Conservation (phyloP, 257 asterid genomes). For the Solanum rostratum region DNA sequence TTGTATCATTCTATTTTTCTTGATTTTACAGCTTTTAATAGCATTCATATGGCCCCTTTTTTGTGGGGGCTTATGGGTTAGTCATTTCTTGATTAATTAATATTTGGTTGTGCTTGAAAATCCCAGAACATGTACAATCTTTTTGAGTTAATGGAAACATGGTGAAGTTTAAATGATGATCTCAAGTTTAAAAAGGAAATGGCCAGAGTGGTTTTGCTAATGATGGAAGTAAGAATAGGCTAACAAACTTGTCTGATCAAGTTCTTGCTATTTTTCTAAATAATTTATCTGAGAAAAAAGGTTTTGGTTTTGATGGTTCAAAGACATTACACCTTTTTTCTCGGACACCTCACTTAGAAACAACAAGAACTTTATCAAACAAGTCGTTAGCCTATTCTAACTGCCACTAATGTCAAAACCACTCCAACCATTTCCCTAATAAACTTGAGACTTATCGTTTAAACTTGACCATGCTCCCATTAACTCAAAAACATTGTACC, state of each 20-base stretch:
- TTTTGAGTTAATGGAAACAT: constrained; percentile 34
- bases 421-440: constrained; percentile 1
- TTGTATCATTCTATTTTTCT: neutral
- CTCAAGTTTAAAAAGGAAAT: neutral
- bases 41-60: neutral
- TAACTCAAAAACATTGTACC: constrained; percentile 1
- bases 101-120: neutral
- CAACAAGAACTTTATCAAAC: constrained; percentile 43
- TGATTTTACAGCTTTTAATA: neutral
- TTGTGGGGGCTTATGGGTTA: neutral
- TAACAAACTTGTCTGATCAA: constrained; percentile 46
- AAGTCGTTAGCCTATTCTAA: constrained; percentile 37
- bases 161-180: constrained; percentile 18
- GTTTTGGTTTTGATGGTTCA: neutral
- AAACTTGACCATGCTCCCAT: constrained; percentile 36
- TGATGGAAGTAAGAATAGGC: constrained; percentile 37
- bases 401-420: constrained; percentile 26
- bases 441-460: constrained; percentile 5
- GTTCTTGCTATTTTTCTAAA: constrained; percentile 30
- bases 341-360: constrained; percentile 21
- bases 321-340: neutral
- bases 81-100: neutral
- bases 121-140: neutral
- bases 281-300: constrained; percentile 17
- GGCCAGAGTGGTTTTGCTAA: constrained; percentile 10